Percentiles rank a stretch among this genome's conserved stretches.
These are phyloP conservation scores for Plectosphaerella cucumerina DNA, from an alignment of 2,329 filamentous ascomycete species.

Conservation along the genomic window DNA sequence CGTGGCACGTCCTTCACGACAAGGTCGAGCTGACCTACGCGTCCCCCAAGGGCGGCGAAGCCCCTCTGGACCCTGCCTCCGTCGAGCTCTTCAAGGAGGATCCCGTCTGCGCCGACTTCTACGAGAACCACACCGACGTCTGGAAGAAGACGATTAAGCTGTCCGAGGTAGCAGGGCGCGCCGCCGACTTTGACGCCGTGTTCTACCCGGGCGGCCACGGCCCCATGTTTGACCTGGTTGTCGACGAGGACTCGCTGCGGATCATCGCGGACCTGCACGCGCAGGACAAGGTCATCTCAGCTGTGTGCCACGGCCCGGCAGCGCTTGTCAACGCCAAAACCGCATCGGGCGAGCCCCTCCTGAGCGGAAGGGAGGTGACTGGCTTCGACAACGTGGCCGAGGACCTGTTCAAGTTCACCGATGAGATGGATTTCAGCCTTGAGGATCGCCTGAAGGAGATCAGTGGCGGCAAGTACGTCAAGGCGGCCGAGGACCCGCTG, in stretches of 20 bases:
- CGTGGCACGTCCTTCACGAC: slow-evolving; percentile 50
- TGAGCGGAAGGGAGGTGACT: slow-evolving; percentile 54
- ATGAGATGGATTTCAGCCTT: slow-evolving; percentile 54
- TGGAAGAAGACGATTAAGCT: slow-evolving; percentile 63
- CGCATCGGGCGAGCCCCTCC: slow-evolving; percentile 44
- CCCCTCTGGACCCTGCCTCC: slow-evolving; percentile 57
- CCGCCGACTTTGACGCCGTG: slow-evolving; percentile 58
- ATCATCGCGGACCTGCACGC: slow-evolving; percentile 60
- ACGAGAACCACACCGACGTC: slow-evolving; percentile 49
- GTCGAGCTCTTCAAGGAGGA: slow-evolving; percentile 53
- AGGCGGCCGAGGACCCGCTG: slow-evolving; percentile 44
- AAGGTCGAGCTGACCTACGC: slow-evolving; percentile 51
- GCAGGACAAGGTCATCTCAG: slow-evolving; percentile 57
- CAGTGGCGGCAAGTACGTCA: slow-evolving; percentile 51
- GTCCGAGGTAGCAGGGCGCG: slow-evolving; percentile 49
- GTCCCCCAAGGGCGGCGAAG: slow-evolving; percentile 57
- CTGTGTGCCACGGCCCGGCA: slow-evolving; percentile 67
- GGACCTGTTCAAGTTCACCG: slow-evolving; percentile 39
- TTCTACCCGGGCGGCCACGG: slow-evolving; percentile 57
- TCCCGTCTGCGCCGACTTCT: slow-evolving; percentile 46
- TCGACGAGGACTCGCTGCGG: slow-evolving; percentile 50
- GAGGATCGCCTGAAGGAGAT: slow-evolving; percentile 49
- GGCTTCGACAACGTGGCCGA: slow-evolving; percentile 60
- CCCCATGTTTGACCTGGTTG: slow-evolving; percentile 64
- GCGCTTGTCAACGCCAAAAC: slow-evolving; percentile 56